Evolutionary conservation across 495 filamentous ascomycete genomes (phyloP), one percentile per base, ranked within the genome.

Genomic region (Lasiosphaeris hirsuta): DNA sequence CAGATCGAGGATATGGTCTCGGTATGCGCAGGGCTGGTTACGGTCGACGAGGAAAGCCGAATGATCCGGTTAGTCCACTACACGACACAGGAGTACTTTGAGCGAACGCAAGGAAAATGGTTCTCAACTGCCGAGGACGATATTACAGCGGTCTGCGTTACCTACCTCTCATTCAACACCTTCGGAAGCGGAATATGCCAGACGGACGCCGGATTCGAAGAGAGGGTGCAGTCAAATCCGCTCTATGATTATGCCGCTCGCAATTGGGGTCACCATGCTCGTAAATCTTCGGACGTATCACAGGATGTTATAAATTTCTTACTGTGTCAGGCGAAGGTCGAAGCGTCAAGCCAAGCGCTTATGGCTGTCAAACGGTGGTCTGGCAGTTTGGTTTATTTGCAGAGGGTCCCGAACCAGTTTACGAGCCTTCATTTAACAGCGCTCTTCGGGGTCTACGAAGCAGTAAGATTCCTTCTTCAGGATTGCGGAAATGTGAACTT

Each of bases 61-160:
- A 69, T 78, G 34, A 67, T 84, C 42, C 77, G 78, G 13, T 66
- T 86, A 9, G 75, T 82, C 9, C 83, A 84, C 63, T 81, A 79
- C 55, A 83, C 82, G 2, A 68, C 80, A 0, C 73, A 83, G 54
- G 73, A 78, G 40, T 86, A 81, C 61, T 77, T 84, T 44, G 65
- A 77, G 19, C 60, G 63, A 18, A 75, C 61, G 14, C 62, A 60
- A 51, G 37, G 52, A 1, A 44, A 53, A 8, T 76, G 69, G 69
- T 72, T 75, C 51, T 65, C 74, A 7, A 52, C 66, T 53, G 73
- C 72, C 4, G 58, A 75, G 36, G 10, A 36, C 7, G 42, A 62
- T 9, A 73, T 83, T 13, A 59, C 75, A 14, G 56, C 15, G 14
- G 64, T 53, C 13, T 82, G 80, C 60, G 23, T 76, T 43, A 76